Evolutionary conservation across 305 asterid species (phyloP).

Genomic region (Solanum aculeatissimum): DNA sequence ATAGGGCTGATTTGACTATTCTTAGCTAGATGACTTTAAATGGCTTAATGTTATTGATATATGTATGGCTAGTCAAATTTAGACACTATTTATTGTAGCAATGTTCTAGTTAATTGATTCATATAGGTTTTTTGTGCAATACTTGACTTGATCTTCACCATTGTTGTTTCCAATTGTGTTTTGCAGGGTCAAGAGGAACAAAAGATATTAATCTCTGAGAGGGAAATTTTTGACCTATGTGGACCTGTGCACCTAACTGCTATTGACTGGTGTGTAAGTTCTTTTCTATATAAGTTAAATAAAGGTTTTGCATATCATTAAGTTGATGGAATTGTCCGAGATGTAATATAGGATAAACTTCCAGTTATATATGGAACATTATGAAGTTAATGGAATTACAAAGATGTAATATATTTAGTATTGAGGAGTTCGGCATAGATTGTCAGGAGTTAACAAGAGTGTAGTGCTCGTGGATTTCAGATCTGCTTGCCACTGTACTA

Average conservation of each 20-base stretch:
- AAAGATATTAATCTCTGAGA: conserved; percentile 38
- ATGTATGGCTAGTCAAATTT: background rate
- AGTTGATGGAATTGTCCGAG: background rate
- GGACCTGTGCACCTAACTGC: conserved; percentile 71
- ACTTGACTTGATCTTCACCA: background rate
- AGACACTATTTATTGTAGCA: background rate
- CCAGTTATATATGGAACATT: background rate
- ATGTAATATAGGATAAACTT: background rate
- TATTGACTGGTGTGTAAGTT: conserved; percentile 53
- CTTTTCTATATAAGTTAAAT: background rate
- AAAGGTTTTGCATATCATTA: background rate
- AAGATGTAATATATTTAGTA: background rate
- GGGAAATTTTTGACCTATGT: conserved; percentile 51
- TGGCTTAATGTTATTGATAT: background rate
- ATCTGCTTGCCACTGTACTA: background rate
- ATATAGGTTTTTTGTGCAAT: background rate
- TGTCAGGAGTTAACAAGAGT: background rate
- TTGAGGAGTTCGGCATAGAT: background rate
- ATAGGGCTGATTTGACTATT: background rate
- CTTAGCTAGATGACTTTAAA: background rate
- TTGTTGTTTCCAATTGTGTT: background rate
- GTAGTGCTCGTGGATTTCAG: background rate
- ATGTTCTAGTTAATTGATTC: background rate
- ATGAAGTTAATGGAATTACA: background rate
- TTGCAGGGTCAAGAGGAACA: background rate